Conservation (phyloP, 257 asterid species). For the Orobanche coerulescens region DNA sequence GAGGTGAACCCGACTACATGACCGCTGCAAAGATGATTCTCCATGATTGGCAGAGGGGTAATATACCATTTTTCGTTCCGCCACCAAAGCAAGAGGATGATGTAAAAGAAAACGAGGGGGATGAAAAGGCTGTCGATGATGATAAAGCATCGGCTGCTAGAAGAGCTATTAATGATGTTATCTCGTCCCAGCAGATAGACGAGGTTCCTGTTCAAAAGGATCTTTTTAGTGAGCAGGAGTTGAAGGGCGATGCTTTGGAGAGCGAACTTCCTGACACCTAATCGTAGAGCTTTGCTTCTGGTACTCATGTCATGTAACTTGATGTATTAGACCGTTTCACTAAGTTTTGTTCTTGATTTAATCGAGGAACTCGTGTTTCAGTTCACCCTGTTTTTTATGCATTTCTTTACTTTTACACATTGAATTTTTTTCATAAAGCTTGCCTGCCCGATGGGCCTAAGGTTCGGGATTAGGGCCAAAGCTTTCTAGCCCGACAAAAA, state of each 20-base stretch:
- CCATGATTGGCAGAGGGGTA: conserved; percentile 95
- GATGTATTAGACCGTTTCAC: neutral
- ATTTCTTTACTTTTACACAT: too few species aligned
- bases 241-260: conserved; percentile 35
- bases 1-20: conserved; percentile 89
- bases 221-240: conserved; percentile 55
- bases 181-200: conserved; percentile 58
- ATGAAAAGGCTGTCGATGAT: conserved; percentile 23
- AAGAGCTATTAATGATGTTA: conserved; percentile 53
- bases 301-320: neutral
- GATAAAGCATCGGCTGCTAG: conserved; percentile 47
- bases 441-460: too few species aligned
- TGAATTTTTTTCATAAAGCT: too few species aligned
- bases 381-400: too few species aligned
- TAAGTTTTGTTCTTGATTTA: neutral
- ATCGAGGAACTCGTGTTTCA: too few species aligned
- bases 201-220: conserved; percentile 65
- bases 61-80: conserved; percentile 72
- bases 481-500: too few species aligned
- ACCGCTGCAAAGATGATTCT: conserved; percentile 91
- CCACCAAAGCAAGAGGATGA: conserved; percentile 55
- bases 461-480: too few species aligned
- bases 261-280: conserved; percentile 7
- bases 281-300: conserved; percentile 5
- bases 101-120: conserved; percentile 26